Conservation (phyloP, 495 filamentous ascomycete genomes). For the Chaetomium cochliodes region DNA sequence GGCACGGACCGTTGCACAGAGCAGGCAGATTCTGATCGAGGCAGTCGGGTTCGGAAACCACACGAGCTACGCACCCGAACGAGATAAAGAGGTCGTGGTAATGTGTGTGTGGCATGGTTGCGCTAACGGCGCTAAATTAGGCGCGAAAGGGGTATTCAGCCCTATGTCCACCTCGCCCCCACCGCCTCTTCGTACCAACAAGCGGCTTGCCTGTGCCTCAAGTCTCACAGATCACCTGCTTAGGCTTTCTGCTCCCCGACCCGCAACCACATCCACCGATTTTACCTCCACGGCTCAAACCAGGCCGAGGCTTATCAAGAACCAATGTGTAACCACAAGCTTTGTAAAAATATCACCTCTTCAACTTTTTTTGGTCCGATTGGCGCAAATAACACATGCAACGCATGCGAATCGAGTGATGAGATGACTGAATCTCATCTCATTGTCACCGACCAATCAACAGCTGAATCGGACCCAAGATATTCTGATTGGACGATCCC, state of each 20-base stretch:
- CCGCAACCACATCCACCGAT: no score
- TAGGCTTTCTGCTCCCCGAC: no score
- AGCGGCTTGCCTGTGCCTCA: no score
- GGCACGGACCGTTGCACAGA: background rate
- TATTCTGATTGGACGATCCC: background rate
- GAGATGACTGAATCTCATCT: background rate
- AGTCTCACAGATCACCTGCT: no score
- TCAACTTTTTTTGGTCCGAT: background rate
- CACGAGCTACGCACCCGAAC: no score
- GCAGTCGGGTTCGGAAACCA: background rate
- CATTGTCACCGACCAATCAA: background rate
- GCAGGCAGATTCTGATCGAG: background rate
- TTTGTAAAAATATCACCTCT: background rate
- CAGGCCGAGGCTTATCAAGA: background rate
- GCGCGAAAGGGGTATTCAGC: constrained; percentile 9
- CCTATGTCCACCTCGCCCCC: constrained; percentile 2
- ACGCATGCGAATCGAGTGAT: background rate
- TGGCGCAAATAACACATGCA: background rate
- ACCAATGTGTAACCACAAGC: background rate
- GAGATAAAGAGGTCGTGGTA: background rate
- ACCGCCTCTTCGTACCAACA: background rate
- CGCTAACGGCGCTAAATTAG: constrained; percentile 12
- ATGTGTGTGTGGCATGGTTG: background rate
- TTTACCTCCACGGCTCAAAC: no score
- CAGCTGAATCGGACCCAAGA: background rate